Base-by-base conservation (phyloP, 2,329 filamentous ascomycete genomes). In the Immersiporthe knoxdaviesiana region DNA sequence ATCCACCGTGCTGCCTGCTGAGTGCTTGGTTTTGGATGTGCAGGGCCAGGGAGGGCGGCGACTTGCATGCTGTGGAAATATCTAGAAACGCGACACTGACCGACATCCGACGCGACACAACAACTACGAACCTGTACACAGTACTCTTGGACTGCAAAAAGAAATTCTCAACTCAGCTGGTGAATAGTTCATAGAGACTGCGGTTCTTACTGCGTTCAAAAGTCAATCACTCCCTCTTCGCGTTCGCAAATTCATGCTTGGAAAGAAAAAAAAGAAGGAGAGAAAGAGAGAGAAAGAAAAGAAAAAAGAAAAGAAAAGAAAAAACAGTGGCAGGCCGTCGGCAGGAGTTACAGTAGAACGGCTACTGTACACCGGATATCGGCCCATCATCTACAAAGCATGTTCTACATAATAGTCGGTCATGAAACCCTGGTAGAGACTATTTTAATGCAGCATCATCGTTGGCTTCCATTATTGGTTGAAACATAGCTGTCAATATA, bases 41-140 rank as follows among this genome's bases (percentile, higher is more conserved):
- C n/a, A n/a, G n/a, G n/a, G n/a, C n/a, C n/a, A n/a, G n/a, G n/a
- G n/a, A n/a, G n/a, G n/a, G n/a, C 59, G 12, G n/a, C 2, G 2
- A 39, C 37, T 39, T n/a, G 1, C 6, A 18, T 11, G 59, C 59
- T 18, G 37, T 63, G 24, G 61, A 63, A 63, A 44, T 63, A 3
- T 63, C 61, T 63, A 47, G 61, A 63, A 63, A 35, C 41, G 56
- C 56, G 32, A 59, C 30, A 37, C 61, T 27, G 61, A 63, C 61
- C 41, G 61, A 63, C 61, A 63, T 32, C 61, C 61, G 61, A 21
- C 18, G 32, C 18, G 32, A 59, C 32, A 37, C 56, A 37, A 37
- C 56, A 21, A 12, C 24, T 4, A 21, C 41, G 6, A 47, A n/a
- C 18, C 44, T n/a, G 41, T 44, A 16, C 41, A 7, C 41, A 7